Base-by-base conservation (phyloP, 306 rosid species). In the Clitoria ternatea region DNA sequence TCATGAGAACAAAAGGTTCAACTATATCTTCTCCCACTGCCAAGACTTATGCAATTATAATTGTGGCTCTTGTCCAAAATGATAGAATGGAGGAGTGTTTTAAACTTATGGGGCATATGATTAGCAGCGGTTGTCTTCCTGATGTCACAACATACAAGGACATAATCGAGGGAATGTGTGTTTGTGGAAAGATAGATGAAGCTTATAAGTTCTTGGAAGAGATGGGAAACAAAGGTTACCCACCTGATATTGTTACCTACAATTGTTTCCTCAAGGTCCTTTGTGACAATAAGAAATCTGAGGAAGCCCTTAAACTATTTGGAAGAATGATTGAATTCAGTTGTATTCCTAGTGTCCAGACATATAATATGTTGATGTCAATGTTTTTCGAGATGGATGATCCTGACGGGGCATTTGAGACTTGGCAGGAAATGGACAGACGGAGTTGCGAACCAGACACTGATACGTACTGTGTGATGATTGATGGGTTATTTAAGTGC, bases 221-320 rank as follows among this genome's bases (percentile, higher is more conserved):
- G 94, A 93, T 93, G 98, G 96, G 96, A 66, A 93, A 78, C 84
- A 93, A 85, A 80, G 97, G 97, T 74, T 93, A 90, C 75, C 96
- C 88, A 5, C 88, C 96, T 36, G 98, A 93, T 83, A 81, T 93
- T 24, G 92, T 90, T 50, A 88, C 97, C 37, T 90, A 85, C 82
- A 93, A 93, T 70, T 90, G 97, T 84, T 93, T 88, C 70, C 96
- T 93, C 70, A 85, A 85, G 85, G 96, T 93, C 23, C 96, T 93
- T 24, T 90, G 97, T 36, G 86, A 88, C 50, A 87, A 85, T 45
- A 85, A 90, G 67, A 81, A 86, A 61, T 81, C 87, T 2, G 85
- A 84, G 40, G 98, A 93, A 57, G 98, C 92, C 2, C 85, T 90
- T 56, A 83, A 69, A 75, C 90, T 88, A 23, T 85, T 86, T 19